These are phyloP conservation scores for Fraxinus baroniana DNA, from an alignment of 305 asterid genomes.

Conservation along the genomic window DNA sequence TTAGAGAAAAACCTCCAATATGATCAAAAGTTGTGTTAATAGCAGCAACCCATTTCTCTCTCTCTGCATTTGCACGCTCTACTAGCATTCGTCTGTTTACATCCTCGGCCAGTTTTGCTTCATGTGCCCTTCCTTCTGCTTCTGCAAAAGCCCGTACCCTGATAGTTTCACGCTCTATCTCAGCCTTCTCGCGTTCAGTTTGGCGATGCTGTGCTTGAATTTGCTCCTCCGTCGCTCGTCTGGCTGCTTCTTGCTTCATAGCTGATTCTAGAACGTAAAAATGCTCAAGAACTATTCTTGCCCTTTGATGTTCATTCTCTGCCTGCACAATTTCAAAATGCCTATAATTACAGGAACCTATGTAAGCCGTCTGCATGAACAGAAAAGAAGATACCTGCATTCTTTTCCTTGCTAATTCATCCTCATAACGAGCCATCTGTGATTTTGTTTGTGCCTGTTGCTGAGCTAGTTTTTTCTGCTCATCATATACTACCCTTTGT, in stretches of 20 bases:
- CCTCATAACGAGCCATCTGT: conserved; percentile 89
- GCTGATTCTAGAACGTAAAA: too few relatives aligned
- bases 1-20: conserved; percentile 69
- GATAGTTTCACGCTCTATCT: conserved; percentile 85
- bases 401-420: conserved; percentile 93
- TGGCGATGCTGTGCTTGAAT: conserved; percentile 94
- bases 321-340: conserved; percentile 45
- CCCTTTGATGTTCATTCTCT: conserved; percentile 87
- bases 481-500: conserved; percentile 80
- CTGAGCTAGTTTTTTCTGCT: conserved; percentile 89
- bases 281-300: too few relatives aligned
- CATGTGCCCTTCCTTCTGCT: conserved; percentile 98
- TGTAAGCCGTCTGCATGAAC: neutral
- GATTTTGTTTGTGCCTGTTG: conserved; percentile 88
- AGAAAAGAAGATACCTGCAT: conserved; percentile 57
- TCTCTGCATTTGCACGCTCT: conserved; percentile 85
- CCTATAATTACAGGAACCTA: neutral
- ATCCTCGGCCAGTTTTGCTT: conserved; percentile 92
- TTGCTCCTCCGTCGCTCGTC: conserved; percentile 96
- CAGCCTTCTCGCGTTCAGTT: conserved; percentile 85
- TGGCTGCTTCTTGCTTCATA: conserved; percentile 84
- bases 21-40: conserved; percentile 89
- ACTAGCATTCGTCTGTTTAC: conserved; percentile 74
- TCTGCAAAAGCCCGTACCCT: conserved; percentile 74
- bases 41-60: conserved; percentile 92